Conservation (phyloP, 1,139 yeast species). For the Yamadazyma friedrichii region DNA sequence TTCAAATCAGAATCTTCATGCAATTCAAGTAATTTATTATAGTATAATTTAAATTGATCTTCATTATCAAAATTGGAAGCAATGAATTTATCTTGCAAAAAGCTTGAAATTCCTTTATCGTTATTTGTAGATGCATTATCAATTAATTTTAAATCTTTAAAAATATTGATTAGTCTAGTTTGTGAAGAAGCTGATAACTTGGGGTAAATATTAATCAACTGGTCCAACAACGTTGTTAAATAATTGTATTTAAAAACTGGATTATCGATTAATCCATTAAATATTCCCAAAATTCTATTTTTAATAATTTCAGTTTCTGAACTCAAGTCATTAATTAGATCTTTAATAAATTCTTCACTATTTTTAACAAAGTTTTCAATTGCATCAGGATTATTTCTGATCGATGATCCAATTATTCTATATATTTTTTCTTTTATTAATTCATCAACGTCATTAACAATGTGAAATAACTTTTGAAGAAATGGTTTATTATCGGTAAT, state of each 20-base stretch:
- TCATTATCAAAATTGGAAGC: slow-evolving; percentile 26
- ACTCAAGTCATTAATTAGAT: slow-evolving; percentile 5
- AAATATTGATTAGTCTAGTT: slow-evolving; percentile 35
- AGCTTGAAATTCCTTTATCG: slow-evolving; percentile 24
- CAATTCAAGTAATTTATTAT: slow-evolving; percentile 41
- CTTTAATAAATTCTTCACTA: slow-evolving; percentile 13
- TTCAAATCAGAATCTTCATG: slow-evolving; percentile 27
- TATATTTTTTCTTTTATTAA: slow-evolving; percentile 40
- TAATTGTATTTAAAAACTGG: slow-evolving; percentile 25
- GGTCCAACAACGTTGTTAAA: slow-evolving; percentile 23
- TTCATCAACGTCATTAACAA: not conserved
- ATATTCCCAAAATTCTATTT: slow-evolving; percentile 49
- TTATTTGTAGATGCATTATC: not conserved
- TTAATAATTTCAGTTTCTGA: slow-evolving; percentile 28
- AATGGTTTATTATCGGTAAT: slow-evolving; percentile 21
- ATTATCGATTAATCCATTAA: slow-evolving; percentile 41
- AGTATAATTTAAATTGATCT: slow-evolving; percentile 40
- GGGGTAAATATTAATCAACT: slow-evolving; percentile 29
- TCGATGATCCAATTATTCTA: slow-evolving; percentile 53
- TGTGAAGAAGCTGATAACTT: slow-evolving; percentile 27
- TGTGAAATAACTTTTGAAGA: not conserved
- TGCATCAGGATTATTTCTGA: slow-evolving; percentile 76
- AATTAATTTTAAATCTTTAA: slow-evolving; percentile 32
- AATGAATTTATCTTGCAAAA: slow-evolving; percentile 29
- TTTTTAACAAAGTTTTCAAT: slow-evolving; percentile 24